These are phyloP conservation scores for Blastobotrys capitulatus DNA, from an alignment of 1,139 yeast genomes.

Conservation along the genomic window DNA sequence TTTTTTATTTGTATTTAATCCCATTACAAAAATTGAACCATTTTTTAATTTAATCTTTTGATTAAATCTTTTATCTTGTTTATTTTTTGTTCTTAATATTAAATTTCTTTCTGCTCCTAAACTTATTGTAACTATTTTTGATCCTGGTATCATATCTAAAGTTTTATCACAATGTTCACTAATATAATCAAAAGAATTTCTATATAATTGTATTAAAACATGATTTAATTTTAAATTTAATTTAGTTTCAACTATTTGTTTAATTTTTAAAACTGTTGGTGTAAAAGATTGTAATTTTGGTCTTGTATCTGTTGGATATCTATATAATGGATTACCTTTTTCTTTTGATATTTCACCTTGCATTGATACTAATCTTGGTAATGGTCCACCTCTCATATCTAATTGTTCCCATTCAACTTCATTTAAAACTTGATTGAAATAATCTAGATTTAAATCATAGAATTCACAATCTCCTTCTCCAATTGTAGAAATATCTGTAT, in stretches of 20 bases:
- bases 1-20: slow-evolving; percentile 4
- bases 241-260: neutral
- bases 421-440: neutral
- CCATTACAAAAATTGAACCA: slow-evolving; percentile 1
- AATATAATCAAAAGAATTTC: slow-evolving; percentile 6
- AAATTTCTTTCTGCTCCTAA: slow-evolving; percentile 4
- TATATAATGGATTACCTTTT: slow-evolving; percentile 3
- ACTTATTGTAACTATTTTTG: slow-evolving; percentile 3
- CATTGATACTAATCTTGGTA: slow-evolving; percentile 10
- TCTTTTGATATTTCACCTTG: neutral
- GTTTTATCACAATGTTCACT: slow-evolving; percentile 9
- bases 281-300: neutral
- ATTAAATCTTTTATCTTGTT: neutral
- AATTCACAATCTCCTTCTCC: slow-evolving; percentile 7
- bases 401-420: slow-evolving; percentile 6
- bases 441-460: neutral
- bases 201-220: slow-evolving; percentile 5
- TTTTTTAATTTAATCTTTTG: neutral
- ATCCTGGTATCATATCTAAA: slow-evolving; percentile 3
- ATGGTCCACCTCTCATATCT: slow-evolving; percentile 4
- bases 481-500: neutral
- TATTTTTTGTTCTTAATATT: slow-evolving; percentile 3
- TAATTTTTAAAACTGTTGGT: neutral
- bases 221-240: slow-evolving; percentile 1
- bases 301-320: slow-evolving; percentile 8